phyloP scores from a whole-genome alignment of 2,329 filamentous ascomycete species.

The Phaeosphaeriaceae sp. region DNA sequence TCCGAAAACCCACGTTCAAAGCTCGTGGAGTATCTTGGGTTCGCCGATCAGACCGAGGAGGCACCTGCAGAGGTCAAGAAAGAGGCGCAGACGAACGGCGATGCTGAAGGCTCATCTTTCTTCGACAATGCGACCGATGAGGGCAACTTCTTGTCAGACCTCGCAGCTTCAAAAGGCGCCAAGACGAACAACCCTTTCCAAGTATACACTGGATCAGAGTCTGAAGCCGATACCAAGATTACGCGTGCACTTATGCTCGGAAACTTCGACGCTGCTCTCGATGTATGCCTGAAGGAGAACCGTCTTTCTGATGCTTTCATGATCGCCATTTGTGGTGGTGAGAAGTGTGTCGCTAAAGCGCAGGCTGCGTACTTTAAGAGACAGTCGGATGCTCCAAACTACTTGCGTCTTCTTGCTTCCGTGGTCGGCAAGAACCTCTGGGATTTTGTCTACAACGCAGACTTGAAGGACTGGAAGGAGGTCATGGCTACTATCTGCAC shows the following conservation, averaged over 20 bases:
- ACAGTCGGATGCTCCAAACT: slow-evolving; percentile 84
- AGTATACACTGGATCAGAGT: slow-evolving; percentile 84
- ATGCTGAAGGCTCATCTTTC: slow-evolving; percentile 69
- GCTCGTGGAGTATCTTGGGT: slow-evolving; percentile 89
- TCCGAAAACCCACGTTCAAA: slow-evolving; percentile 84
- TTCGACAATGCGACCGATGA: slow-evolving; percentile 74
- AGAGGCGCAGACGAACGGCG: slow-evolving; percentile 54
- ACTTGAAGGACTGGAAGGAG: slow-evolving; percentile 94
- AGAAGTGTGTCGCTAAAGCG: slow-evolving; percentile 91
- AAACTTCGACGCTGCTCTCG: slow-evolving; percentile 87
- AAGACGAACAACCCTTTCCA: slow-evolving; percentile 96
- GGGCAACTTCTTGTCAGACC: slow-evolving; percentile 85
- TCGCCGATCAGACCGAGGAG: slow-evolving; percentile 65
- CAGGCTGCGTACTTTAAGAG: slow-evolving; percentile 89
- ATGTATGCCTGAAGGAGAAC: slow-evolving; percentile 86
- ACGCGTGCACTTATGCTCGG: slow-evolving; percentile 89
- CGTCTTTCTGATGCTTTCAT: slow-evolving; percentile 96
- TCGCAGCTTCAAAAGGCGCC: slow-evolving; percentile 86
- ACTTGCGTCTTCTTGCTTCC: slow-evolving; percentile 86
- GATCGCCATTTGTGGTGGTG: slow-evolving; percentile 95
- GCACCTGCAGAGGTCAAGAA: slow-evolving; percentile 32
- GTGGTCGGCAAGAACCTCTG: slow-evolving; percentile 96
- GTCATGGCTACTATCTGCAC: slow-evolving; percentile 96
- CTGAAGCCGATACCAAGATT: slow-evolving; percentile 81
- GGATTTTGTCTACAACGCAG: slow-evolving; percentile 97